Base-by-base conservation (phyloP, 164 flowering plant genomes). In the Nelumbo lutea region DNA sequence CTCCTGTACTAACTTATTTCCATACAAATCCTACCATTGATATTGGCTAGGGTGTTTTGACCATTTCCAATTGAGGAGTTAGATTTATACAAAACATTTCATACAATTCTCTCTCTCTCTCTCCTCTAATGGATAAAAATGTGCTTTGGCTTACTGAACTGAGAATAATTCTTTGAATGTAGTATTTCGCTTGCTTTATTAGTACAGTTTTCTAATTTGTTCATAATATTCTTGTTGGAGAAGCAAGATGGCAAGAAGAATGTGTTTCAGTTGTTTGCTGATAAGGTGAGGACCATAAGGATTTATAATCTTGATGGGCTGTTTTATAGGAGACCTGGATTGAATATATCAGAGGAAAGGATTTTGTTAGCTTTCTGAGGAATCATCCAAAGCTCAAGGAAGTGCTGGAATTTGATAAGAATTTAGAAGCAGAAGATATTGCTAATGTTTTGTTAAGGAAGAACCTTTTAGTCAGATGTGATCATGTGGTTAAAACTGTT, bases 211-310 rank as follows among this genome's bases (percentile, higher is more conserved):
- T 48, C 27, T 45, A 42, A 60, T 51, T 41, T 59, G 39, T 55
- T 14, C 44, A 4, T 50, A 42, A 5, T 42, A 5, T 43, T 57
- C 8, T 61, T 61, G 44, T 46, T 69, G 75, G 87, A 92, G 98
- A 90, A 85, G 75, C 92, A 89, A 83, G 82, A 83, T 76, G 72
- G 81, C 5, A 84, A 86, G 75, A 89, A 87, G 74, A 96, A 95
- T 83, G 88, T 85, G 43, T 92, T 86, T 74, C 97, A 89, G 85
- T 48, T 87, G 73, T 95, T 92, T 78, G 96, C 98, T 45, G 98
- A 95, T 82, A 95, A 90, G 79, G 97, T 90, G 75, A 90, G 98
- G 94, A 95, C 73, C 94, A 92, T 70, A 95, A 95, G 72, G 88
- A 80, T 50, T 74, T 95, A 75, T 91, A 76, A 69, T 95, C 97